A percentile compares a stretch with the other conserved stretches of the same genome.
These are phyloP conservation scores for Verticillium tricorpus DNA, from an alignment of 2,329 filamentous ascomycete genomes.

Conservation along the genomic window DNA sequence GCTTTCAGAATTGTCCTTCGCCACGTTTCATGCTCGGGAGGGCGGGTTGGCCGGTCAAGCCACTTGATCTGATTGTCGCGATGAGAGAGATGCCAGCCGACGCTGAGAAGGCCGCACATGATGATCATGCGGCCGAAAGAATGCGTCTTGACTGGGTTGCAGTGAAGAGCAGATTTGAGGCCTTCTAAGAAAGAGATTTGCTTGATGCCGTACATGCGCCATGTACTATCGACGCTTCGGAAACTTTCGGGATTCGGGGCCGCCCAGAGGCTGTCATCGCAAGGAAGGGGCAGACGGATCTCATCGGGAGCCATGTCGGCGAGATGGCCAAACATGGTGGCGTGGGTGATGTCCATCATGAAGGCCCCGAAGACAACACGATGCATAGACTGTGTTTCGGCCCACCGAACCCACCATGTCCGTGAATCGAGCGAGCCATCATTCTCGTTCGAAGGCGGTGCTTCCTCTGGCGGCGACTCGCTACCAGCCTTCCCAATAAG, in stretches of 20 bases:
- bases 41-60: constrained; percentile 63
- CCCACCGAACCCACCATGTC: constrained; percentile 80
- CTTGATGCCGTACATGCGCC: constrained; percentile 75
- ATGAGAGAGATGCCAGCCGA: constrained; percentile 88
- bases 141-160: constrained; percentile 76
- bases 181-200: constrained; percentile 79
- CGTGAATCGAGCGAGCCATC: constrained; percentile 31
- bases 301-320: constrained; percentile 90
- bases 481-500: constrained; percentile 75
- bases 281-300: constrained; percentile 79
- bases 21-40: constrained; percentile 67
- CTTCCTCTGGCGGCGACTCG: constrained; percentile 69
- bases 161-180: constrained; percentile 77
- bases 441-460: constrained; percentile 1
- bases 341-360: constrained; percentile 83
- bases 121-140: constrained; percentile 85
- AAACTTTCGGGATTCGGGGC: constrained; percentile 75
- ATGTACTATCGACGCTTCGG: constrained; percentile 68
- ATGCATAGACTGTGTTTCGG: constrained; percentile 81
- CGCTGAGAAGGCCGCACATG: constrained; percentile 84
- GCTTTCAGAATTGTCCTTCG: constrained; percentile 69
- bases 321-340: constrained; percentile 87
- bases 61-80: constrained; percentile 81
- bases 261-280: constrained; percentile 82
- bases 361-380: constrained; percentile 86